These are phyloP conservation scores for Xylariales sp. DNA, from an alignment of 2,329 filamentous ascomycete genomes.

Conservation along the genomic window DNA sequence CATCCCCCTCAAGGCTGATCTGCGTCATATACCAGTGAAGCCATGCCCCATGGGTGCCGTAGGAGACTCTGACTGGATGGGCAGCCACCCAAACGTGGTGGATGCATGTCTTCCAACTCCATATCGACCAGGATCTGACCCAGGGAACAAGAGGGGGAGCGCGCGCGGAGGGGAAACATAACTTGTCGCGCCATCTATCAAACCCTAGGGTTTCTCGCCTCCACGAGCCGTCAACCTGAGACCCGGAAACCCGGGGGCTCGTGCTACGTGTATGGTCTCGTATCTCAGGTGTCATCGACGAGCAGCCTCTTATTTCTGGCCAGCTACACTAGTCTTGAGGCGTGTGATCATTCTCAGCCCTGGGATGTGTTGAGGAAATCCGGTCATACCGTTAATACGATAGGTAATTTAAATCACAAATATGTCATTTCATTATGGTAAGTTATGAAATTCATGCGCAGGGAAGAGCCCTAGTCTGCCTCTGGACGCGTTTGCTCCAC, in stretches of 20 bases:
- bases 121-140: too few relatives aligned
- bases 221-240: not conserved
- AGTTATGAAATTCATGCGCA: conserved; percentile 7
- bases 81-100: not conserved
- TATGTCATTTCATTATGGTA: conserved; percentile 4
- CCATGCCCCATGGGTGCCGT: not conserved
- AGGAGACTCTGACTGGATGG: not conserved
- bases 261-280: too few relatives aligned
- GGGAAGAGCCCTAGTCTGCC: not conserved
- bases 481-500: not conserved
- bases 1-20: not conserved
- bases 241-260: not conserved
- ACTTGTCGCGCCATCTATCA: conserved; percentile 5
- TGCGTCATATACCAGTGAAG: not conserved
- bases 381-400: conserved; percentile 2
- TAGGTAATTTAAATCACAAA: conserved; percentile 4
- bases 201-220: conserved; percentile 2
- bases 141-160: too few relatives aligned
- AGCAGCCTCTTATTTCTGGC: too few relatives aligned
- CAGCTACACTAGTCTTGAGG: not conserved
- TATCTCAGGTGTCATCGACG: too few relatives aligned
- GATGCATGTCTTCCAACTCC: not conserved
- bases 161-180: conserved; percentile 1
- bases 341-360: not conserved
- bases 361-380: not conserved